Percentiles rank a stretch among this genome's conserved stretches.
These are phyloP conservation scores for Ocimum tenuiflorum DNA, from an alignment of 257 asterid genomes.

Conservation along the genomic window DNA sequence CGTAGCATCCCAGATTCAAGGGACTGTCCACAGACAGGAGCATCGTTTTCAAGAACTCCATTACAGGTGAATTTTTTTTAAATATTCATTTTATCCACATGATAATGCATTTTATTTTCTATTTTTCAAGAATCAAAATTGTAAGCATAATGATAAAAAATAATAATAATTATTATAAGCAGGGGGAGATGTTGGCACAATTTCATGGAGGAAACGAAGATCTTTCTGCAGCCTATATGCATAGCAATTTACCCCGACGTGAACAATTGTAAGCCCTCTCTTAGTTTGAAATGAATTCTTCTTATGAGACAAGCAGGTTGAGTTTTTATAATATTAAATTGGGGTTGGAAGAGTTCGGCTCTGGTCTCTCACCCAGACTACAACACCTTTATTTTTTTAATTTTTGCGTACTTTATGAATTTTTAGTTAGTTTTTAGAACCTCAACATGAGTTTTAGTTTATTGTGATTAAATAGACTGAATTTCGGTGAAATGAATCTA, in stretches of 20 bases:
- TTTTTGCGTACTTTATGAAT: too few species aligned
- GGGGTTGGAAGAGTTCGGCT: too few species aligned
- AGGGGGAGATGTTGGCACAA: slow-evolving; percentile 8
- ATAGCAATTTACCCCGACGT: neutral
- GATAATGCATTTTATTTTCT: neutral
- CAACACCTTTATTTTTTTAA: too few species aligned
- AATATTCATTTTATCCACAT: too few species aligned
- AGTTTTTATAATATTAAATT: too few species aligned
- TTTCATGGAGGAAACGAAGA: slow-evolving; percentile 16
- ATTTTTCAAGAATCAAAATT: too few species aligned
- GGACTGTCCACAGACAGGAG: neutral
- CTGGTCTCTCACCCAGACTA: too few species aligned
- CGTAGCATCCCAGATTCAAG: neutral
- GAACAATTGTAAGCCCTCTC: slow-evolving; percentile 14
- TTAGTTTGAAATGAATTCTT: neutral
- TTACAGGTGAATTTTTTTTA: neutral
- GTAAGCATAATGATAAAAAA: neutral
- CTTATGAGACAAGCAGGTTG: too few species aligned
- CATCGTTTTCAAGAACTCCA: slow-evolving; percentile 14
- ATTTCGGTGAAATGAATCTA: too few species aligned
- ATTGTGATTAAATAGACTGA: too few species aligned
- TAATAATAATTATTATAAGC: neutral
- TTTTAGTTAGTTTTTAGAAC: too few species aligned
- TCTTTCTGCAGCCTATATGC: neutral
- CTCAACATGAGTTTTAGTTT: too few species aligned